Conservation (phyloP, 495 filamentous ascomycete genomes). For the Penicillium manginii region DNA sequence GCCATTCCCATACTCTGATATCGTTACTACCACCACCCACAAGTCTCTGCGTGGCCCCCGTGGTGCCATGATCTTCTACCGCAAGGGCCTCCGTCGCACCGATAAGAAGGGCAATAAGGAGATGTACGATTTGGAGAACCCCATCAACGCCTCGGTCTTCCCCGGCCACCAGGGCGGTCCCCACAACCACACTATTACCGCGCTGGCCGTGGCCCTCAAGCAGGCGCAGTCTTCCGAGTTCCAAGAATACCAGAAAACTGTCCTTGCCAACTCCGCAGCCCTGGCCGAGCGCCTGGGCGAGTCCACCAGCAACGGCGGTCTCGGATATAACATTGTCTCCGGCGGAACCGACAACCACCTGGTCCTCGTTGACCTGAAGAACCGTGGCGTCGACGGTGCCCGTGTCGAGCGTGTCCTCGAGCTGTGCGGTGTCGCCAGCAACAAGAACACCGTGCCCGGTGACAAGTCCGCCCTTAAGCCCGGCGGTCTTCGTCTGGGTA, state of each 20-base stretch:
- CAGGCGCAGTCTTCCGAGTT: conserved; percentile 92
- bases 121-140: conserved; percentile 88
- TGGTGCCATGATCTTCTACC: conserved; percentile 98
- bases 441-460: conserved; percentile 98
- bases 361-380: conserved; percentile 93
- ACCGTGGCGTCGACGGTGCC: conserved; percentile 84
- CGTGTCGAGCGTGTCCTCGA: conserved; percentile 94
- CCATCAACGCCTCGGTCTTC: conserved; percentile 97
- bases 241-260: conserved; percentile 82
- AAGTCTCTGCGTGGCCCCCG: conserved; percentile 94
- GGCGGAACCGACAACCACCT: conserved; percentile 98
- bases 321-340: conserved; percentile 89
- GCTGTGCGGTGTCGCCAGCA: conserved; percentile 90
- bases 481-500: conserved; percentile 88
- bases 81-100: conserved; percentile 82
- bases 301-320: conserved; percentile 70
- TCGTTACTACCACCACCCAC: conserved; percentile 98
- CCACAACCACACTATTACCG: conserved; percentile 98
- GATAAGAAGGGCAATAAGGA: conserved; percentile 86
- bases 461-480: conserved; percentile 92
- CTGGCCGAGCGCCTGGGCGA: conserved; percentile 74
- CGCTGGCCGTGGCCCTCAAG: conserved; percentile 88
- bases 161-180: conserved; percentile 98
- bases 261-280: conserved; percentile 86
- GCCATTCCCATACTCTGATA: conserved; percentile 87